Base-by-base conservation (phyloP, 495 filamentous ascomycete genomes). In the Thermothielavioides terrestris region DNA sequence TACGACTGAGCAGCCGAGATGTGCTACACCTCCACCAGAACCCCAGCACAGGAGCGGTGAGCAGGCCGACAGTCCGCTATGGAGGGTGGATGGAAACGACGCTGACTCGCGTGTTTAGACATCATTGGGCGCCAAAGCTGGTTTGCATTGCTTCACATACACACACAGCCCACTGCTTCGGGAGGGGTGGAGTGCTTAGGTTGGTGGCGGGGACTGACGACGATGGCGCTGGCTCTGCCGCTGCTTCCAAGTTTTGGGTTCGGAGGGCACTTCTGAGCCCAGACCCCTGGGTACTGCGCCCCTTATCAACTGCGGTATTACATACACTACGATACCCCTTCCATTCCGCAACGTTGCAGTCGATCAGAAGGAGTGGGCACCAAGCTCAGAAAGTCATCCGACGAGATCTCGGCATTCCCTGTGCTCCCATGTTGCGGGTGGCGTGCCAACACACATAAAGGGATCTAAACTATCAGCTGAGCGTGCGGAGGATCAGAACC, bases 331-430 rank as follows among this genome's bases (percentile, higher is more conserved):
- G n/a, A n/a, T n/a, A n/a, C n/a, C n/a, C 30, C 20, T 11, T 35
- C 37, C 31, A 22, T 18, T 46, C 31, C 32, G 43, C 22, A 46
- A 46, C 43, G 43, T 37, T 46, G 43, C 43, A 46, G 31, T 18
- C 23, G 4, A 45, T 31, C 11, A 28, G 9, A 30, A 11, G 23
- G 17, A 34, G 42, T 23, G 28, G 37, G 23, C 32, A 32, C 15
- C 18, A 44, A 23, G n/a, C n/a, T 2, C 11, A n/a, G 42, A 28
- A 17, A n/a, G 25, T 25, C 42, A 23, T 20, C 42, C 18, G 14
- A 14, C n/a, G n/a, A n/a, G n/a, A n/a, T n/a, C n/a, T n/a, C n/a
- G n/a, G n/a, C n/a, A n/a, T 14, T 23, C 15, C 14, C 15, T 15
- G 17, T 22, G 17, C 27, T 43, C 41, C 25, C 2, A 17, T 15